phyloP scores from a whole-genome alignment of 2,329 filamentous ascomycete species.

The Monilinia aucupariae region DNA sequence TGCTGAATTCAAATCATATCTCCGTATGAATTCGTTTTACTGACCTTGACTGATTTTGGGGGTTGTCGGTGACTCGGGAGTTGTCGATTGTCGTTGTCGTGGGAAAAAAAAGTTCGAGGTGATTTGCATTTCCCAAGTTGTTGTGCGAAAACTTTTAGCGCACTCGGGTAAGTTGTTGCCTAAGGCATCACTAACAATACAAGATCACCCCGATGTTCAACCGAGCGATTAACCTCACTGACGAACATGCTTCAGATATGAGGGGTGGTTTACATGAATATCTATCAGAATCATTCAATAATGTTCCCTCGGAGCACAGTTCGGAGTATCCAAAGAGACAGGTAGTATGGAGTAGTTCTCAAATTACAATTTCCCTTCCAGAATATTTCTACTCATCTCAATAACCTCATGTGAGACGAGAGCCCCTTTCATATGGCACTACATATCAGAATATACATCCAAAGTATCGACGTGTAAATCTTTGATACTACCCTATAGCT shows the following conservation, averaged over 20 bases:
- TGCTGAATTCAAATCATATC: not conserved
- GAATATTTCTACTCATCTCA: no score
- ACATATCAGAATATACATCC: not conserved
- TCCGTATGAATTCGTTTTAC: not conserved
- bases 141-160: constrained; percentile 6
- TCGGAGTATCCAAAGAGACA: no score
- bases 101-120: not conserved
- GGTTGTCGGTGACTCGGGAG: constrained; percentile 13
- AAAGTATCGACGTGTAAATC: not conserved
- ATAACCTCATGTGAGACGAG: no score
- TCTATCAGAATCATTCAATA: no score
- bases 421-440: no score
- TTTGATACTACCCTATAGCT: not conserved
- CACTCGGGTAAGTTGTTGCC: constrained; percentile 3
- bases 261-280: no score
- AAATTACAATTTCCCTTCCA: no score
- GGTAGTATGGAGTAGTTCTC: no score
- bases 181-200: not conserved
- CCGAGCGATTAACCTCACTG: not conserved
- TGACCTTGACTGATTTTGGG: constrained; percentile 14
- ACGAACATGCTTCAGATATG: not conserved
- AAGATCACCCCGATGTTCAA: no score
- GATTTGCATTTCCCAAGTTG: constrained; percentile 7
- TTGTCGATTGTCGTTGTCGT: constrained; percentile 19
- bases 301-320: no score